These are phyloP conservation scores for Ottelia alismoides DNA, from an alignment of 106 monocot genomes.

Conservation along the genomic window DNA sequence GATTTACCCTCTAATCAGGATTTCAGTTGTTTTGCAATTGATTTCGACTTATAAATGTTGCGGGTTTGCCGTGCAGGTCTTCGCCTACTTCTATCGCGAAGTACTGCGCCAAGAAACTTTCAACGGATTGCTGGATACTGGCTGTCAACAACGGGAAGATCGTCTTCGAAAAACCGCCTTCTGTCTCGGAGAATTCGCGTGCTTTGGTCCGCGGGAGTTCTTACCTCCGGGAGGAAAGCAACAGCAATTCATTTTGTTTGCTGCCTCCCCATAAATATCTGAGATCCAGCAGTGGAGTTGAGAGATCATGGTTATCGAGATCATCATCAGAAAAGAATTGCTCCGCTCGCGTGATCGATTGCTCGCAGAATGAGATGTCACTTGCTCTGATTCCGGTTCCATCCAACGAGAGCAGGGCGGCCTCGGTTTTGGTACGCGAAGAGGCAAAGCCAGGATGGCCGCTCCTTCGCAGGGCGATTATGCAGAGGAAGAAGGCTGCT, in stretches of 20 bases:
- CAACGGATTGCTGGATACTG: slow-evolving; percentile 27
- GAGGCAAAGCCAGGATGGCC: slow-evolving; percentile 8
- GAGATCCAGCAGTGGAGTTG: neutral
- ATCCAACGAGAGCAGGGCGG: slow-evolving; percentile 3
- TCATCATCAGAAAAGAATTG: slow-evolving; percentile 1
- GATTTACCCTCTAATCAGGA: no score
- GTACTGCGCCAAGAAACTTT: slow-evolving; percentile 48
- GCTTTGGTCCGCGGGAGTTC: no score
- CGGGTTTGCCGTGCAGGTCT: slow-evolving; percentile 8
- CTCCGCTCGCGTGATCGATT: no score
- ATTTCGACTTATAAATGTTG: no score
- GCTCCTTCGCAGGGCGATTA: slow-evolving; percentile 3
- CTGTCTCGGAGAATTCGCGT: no score
- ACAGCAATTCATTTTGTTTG: neutral
- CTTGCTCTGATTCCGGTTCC: neutral
- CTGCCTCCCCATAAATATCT: slow-evolving; percentile 1
- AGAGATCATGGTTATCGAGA: neutral
- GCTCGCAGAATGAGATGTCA: no score
- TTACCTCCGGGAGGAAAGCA: neutral
- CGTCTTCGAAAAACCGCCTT: slow-evolving; percentile 32
- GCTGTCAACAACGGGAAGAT: slow-evolving; percentile 61
- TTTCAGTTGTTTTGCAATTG: no score
- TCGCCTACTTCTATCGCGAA: slow-evolving; percentile 29
- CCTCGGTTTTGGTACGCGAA: neutral
- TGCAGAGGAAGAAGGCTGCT: neutral